Conservation (phyloP, 352 stramenopile species). For the Pythium aphanidermatum region DNA sequence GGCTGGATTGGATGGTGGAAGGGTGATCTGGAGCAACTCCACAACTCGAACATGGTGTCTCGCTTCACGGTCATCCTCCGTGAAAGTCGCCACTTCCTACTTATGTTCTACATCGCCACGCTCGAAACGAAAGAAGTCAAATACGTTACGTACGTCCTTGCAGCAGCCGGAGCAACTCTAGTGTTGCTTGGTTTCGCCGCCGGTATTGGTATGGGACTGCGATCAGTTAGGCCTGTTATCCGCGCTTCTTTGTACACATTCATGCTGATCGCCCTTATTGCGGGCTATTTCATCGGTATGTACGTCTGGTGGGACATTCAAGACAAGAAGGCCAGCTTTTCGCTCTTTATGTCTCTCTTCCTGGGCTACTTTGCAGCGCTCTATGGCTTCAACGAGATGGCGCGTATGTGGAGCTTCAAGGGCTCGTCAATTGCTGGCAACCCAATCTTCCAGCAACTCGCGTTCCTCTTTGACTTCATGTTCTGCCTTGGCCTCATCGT, state of each 20-base stretch:
- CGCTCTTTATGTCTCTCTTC: slow-evolving; percentile 45
- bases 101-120: slow-evolving; percentile 72
- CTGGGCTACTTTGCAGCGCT: slow-evolving; percentile 56
- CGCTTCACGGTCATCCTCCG: slow-evolving; percentile 62
- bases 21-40: slow-evolving; percentile 48
- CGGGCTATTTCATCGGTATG: slow-evolving; percentile 46
- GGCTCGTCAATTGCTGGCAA: slow-evolving; percentile 49
- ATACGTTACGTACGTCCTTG: slow-evolving; percentile 40
- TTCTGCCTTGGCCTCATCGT: slow-evolving; percentile 61
- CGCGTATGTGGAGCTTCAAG: slow-evolving; percentile 63
- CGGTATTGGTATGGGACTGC: slow-evolving; percentile 37
- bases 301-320: slow-evolving; percentile 2
- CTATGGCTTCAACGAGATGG: slow-evolving; percentile 72
- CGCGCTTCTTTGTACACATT: slow-evolving; percentile 44
- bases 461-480: slow-evolving; percentile 79
- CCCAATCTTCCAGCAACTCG: slow-evolving; percentile 59
- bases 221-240: slow-evolving; percentile 28
- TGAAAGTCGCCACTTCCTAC: slow-evolving; percentile 65
- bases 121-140: slow-evolving; percentile 40
- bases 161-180: slow-evolving; percentile 43
- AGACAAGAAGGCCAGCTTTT: slow-evolving; percentile 14
- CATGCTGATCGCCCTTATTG: slow-evolving; percentile 22
- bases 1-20: slow-evolving; percentile 79
- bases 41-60: slow-evolving; percentile 62
- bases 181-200: slow-evolving; percentile 41